Evolutionary conservation across 805 yeast genomes (phyloP).

Genomic region (Wickerhamiella cacticola): DNA sequence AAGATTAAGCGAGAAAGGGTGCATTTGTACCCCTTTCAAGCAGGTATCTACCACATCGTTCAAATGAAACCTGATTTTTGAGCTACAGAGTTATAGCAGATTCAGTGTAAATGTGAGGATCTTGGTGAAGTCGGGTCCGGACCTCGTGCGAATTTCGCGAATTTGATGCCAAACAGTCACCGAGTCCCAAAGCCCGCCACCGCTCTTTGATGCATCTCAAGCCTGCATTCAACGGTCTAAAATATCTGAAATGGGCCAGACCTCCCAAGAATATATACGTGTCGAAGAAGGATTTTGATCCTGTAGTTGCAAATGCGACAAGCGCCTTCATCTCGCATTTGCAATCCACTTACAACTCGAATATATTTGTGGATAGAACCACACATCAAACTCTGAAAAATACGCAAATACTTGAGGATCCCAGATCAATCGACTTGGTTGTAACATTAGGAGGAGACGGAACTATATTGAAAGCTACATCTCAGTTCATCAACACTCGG

Average conservation of each 20-base stretch:
- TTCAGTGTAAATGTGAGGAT: neutral
- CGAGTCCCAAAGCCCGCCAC: neutral
- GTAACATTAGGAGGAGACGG: conserved; percentile 97
- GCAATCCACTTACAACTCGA: conserved; percentile 48
- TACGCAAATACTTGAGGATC: conserved; percentile 38
- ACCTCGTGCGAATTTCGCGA: too few species aligned
- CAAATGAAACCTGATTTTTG: neutral
- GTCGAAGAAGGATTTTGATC: conserved; percentile 76
- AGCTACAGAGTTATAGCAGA: neutral
- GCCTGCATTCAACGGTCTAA: conserved; percentile 17
- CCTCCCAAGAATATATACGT: conserved; percentile 65
- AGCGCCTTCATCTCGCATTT: conserved; percentile 49
- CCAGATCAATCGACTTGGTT: conserved; percentile 45
- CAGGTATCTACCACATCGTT: neutral
- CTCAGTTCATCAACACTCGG: conserved; percentile 48
- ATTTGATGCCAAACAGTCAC: too few species aligned
- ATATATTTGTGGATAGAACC: conserved; percentile 64
- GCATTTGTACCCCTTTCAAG: neutral
- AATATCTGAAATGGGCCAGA: conserved; percentile 48
- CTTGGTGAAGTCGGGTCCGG: too few species aligned
- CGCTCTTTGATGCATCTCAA: conserved; percentile 1
- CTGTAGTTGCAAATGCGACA: conserved; percentile 52
- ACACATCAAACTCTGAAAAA: conserved; percentile 42
- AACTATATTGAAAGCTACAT: conserved; percentile 73
- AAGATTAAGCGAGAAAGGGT: neutral